These are phyloP conservation scores for Aspergillus nomiae DNA, from an alignment of 2,329 filamentous ascomycete genomes.

Conservation along the genomic window DNA sequence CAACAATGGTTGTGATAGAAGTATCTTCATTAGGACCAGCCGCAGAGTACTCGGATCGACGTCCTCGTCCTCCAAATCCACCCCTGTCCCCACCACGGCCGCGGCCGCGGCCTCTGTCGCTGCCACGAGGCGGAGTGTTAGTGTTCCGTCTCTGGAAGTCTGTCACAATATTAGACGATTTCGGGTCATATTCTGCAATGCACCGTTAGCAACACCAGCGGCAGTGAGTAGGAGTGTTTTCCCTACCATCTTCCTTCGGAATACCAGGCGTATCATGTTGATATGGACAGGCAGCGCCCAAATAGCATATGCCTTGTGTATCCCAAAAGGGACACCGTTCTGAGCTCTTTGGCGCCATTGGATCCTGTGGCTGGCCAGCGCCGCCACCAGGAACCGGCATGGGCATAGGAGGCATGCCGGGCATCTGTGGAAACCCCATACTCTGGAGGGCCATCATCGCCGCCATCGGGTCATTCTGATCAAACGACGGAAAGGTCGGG, in stretches of 20 bases:
- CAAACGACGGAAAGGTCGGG: constrained; percentile 54
- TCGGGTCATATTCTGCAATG: constrained; percentile 56
- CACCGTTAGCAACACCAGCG: background rate
- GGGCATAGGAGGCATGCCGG: constrained; percentile 49
- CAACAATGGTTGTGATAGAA: constrained; percentile 59
- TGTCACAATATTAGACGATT: constrained; percentile 47
- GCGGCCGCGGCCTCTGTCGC: constrained; percentile 39
- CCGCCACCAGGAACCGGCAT: constrained; percentile 28
- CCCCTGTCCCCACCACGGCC: constrained; percentile 48
- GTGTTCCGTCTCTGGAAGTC: constrained; percentile 31
- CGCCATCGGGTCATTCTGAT: constrained; percentile 58
- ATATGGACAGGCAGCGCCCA: constrained; percentile 59
- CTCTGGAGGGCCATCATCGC: constrained; percentile 56
- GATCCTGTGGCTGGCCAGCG: constrained; percentile 30
- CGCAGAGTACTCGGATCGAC: constrained; percentile 56
- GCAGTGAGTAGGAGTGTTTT: background rate
- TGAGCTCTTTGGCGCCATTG: constrained; percentile 35
- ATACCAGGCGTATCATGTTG: constrained; percentile 54
- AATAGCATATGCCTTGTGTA: constrained; percentile 59
- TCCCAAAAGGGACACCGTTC: constrained; percentile 60
- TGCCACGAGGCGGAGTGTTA: constrained; percentile 25
- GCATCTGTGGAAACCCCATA: constrained; percentile 54
- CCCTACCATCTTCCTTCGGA: constrained; percentile 41
- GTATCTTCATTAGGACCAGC: constrained; percentile 55
- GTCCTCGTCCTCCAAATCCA: constrained; percentile 40